phyloP scores from a whole-genome alignment of 345 rosid species.

The Acer yangbiense region DNA sequence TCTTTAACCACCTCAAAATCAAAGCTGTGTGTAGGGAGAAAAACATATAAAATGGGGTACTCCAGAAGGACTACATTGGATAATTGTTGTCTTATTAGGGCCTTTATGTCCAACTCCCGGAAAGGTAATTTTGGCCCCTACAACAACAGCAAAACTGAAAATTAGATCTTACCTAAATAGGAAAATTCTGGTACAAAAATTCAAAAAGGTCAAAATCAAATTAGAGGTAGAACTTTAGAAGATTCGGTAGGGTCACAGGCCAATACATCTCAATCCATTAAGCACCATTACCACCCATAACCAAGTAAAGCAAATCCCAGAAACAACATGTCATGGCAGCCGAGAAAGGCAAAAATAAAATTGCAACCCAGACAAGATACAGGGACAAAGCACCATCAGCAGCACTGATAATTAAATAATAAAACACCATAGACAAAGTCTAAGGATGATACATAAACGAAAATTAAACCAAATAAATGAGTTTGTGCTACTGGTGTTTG shows the following conservation, averaged over 20 bases:
- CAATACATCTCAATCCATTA: background rate
- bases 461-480: background rate
- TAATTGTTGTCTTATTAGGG: slow-evolving; percentile 69
- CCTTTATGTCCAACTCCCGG: slow-evolving; percentile 56
- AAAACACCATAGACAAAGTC: background rate
- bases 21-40: slow-evolving; percentile 63
- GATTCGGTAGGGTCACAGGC: background rate
- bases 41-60: slow-evolving; percentile 83
- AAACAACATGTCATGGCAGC: background rate
- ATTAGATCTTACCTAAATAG: background rate
- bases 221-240: background rate
- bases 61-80: slow-evolving; percentile 59
- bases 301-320: background rate
- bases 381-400: background rate
- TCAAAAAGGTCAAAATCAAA: background rate
- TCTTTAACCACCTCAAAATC: slow-evolving; percentile 67
- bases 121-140: slow-evolving; percentile 75
- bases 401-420: background rate
- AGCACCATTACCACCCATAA: background rate
- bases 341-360: background rate
- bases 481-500: background rate
- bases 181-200: background rate
- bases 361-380: background rate
- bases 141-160: slow-evolving; percentile 16
- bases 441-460: background rate